phyloP scores from a whole-genome alignment of 257 asterid species.

The Fraxinus excelsior region DNA sequence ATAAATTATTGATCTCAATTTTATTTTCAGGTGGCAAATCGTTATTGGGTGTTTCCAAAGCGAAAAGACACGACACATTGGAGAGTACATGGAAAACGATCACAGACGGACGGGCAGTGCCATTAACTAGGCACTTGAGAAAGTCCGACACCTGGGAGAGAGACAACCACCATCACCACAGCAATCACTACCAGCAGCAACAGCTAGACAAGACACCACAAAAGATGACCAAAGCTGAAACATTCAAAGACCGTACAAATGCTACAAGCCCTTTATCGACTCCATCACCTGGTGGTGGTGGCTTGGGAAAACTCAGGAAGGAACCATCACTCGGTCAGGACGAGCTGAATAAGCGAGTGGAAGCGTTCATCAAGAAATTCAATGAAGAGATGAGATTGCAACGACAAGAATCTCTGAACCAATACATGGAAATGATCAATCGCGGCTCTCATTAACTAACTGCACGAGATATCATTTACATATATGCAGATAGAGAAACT shows the following conservation, averaged over 20 bases:
- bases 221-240: slow-evolving; percentile 60
- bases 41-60: slow-evolving; percentile 61
- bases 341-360: slow-evolving; percentile 72
- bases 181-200: slow-evolving; percentile 29
- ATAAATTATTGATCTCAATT: background rate
- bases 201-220: slow-evolving; percentile 32
- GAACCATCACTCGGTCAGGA: slow-evolving; percentile 78
- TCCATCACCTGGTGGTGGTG: background rate
- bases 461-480: background rate
- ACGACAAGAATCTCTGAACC: slow-evolving; percentile 70
- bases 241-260: slow-evolving; percentile 49
- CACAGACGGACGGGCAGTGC: slow-evolving; percentile 81
- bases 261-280: background rate
- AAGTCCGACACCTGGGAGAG: slow-evolving; percentile 85
- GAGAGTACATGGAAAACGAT: slow-evolving; percentile 88
- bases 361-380: slow-evolving; percentile 81
- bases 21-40: slow-evolving; percentile 58
- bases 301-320: slow-evolving; percentile 54
- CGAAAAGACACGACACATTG: slow-evolving; percentile 68
- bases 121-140: slow-evolving; percentile 67
- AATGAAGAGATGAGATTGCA: slow-evolving; percentile 85
- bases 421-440: slow-evolving; percentile 56
- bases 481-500: background rate
- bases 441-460: slow-evolving; percentile 35
- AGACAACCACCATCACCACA: slow-evolving; percentile 26